Conservation (phyloP, 1,139 yeast species). For the Suhomyces anneliseae region DNA sequence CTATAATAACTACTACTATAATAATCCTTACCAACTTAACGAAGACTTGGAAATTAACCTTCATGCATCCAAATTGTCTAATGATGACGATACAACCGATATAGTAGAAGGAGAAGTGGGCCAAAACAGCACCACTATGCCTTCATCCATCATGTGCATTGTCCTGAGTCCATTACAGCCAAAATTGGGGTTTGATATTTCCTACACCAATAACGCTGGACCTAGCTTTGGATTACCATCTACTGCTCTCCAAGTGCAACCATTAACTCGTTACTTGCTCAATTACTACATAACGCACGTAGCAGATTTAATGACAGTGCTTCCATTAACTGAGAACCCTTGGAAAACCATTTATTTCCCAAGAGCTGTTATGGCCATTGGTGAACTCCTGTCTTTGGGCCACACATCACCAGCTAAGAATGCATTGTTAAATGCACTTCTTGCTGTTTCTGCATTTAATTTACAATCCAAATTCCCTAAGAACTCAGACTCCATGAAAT, state of each 20-base stretch:
- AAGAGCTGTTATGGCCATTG: slow-evolving; percentile 75
- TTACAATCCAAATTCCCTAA: slow-evolving; percentile 68
- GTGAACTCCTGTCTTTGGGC: slow-evolving; percentile 76
- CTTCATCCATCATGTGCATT: slow-evolving; percentile 48
- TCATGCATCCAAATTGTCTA: slow-evolving; percentile 35
- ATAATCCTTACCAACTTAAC: slow-evolving; percentile 43
- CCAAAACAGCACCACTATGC: slow-evolving; percentile 38
- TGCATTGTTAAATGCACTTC: slow-evolving; percentile 72
- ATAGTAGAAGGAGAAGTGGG: slow-evolving; percentile 40
- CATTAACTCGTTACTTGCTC: slow-evolving; percentile 66
- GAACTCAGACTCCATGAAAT: slow-evolving; percentile 63
- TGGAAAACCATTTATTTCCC: slow-evolving; percentile 88
- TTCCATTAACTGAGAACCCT: slow-evolving; percentile 77
- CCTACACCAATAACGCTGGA: slow-evolving; percentile 24
- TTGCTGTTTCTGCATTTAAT: slow-evolving; percentile 83
- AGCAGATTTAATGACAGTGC: slow-evolving; percentile 86
- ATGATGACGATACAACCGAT: slow-evolving; percentile 35
- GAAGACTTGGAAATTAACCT: slow-evolving; percentile 47
- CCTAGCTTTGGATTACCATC: slow-evolving; percentile 51
- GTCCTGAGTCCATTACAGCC: slow-evolving; percentile 49
- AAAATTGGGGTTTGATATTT: slow-evolving; percentile 38
- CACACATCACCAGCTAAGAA: slow-evolving; percentile 74
- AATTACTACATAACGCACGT: slow-evolving; percentile 77
- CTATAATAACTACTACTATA: slow-evolving; percentile 43
- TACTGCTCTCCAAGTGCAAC: slow-evolving; percentile 63